Evolutionary conservation across 768 basidiomycete species (phyloP).

Genomic region (Tephrocybe sp.): DNA sequence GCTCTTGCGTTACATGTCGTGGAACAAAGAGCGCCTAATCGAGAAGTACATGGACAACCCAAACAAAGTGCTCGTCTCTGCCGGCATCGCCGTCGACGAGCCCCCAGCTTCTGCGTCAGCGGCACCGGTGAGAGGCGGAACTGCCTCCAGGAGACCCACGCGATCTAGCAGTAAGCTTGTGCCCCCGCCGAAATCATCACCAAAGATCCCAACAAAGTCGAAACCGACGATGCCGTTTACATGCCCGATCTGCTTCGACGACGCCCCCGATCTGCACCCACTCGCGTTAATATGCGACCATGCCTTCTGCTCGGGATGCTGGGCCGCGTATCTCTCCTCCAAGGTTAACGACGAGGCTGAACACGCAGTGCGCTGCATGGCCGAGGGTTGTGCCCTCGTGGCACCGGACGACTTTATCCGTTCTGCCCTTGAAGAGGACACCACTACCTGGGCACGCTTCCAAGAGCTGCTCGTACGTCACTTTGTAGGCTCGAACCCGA

Average conservation of each 20-base stretch:
- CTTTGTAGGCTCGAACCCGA: conserved; percentile 82
- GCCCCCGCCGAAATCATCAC: conserved; percentile 28
- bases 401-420: conserved; percentile 64
- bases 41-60: conserved; percentile 98
- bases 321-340: conserved; percentile 74
- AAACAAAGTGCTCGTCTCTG: conserved; percentile 63
- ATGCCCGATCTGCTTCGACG: conserved; percentile 94
- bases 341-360: conserved; percentile 87
- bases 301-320: conserved; percentile 80
- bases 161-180: conserved; percentile 37
- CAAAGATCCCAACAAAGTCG: conserved; percentile 32
- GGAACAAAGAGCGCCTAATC: conserved; percentile 96
- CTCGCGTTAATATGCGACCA: conserved; percentile 82
- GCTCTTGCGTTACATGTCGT: conserved; percentile 79
- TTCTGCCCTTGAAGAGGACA: conserved; percentile 42
- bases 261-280: conserved; percentile 55
- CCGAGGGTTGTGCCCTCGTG: conserved; percentile 67
- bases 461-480: conserved; percentile 86
- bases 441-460: conserved; percentile 65
- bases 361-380: conserved; percentile 75
- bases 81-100: conserved; percentile 60
- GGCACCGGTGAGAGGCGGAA: conserved; percentile 24
- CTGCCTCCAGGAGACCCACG: conserved; percentile 29
- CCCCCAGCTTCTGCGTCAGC: conserved; percentile 38
- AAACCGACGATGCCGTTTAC: conserved; percentile 53